Conservation (phyloP, 345 rosid genomes). For the Pistacia vera region DNA sequence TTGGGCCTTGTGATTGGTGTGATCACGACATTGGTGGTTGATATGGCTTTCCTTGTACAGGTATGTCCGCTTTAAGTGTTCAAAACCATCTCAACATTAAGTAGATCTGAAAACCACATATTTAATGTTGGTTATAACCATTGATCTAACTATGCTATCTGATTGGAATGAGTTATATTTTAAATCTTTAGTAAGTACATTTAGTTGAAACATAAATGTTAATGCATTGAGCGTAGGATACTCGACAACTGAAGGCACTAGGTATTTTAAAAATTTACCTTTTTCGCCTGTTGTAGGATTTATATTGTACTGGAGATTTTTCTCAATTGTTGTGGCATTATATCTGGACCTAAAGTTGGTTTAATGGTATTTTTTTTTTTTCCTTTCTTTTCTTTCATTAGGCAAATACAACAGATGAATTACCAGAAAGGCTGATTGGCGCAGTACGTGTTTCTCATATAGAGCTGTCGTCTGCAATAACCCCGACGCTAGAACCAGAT, state of each 20-base stretch:
- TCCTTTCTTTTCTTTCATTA: conserved; percentile 14
- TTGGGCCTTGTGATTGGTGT: conserved; percentile 97
- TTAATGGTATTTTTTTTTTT: background rate
- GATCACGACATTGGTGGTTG: conserved; percentile 87
- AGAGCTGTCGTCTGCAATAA: conserved; percentile 89
- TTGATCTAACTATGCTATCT: background rate
- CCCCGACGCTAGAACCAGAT: conserved; percentile 65
- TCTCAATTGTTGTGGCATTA: background rate
- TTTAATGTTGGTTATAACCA: background rate
- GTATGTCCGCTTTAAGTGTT: conserved; percentile 9
- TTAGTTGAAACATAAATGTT: background rate
- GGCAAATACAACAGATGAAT: conserved; percentile 87
- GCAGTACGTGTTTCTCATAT: conserved; percentile 92
- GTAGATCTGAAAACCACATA: background rate
- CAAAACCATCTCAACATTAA: background rate
- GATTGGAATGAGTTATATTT: background rate
- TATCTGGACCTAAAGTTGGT: background rate
- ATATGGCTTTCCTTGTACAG: conserved; percentile 99
- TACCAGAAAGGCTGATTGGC: conserved; percentile 89
- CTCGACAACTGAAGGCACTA: background rate
- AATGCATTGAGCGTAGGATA: too few relatives aligned
- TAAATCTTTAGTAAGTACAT: background rate
- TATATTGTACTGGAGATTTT: background rate
- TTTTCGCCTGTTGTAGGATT: too few relatives aligned
- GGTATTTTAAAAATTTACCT: background rate